Conservation (phyloP, 2,329 filamentous ascomycete species). For the Cordyceps pruinosa region DNA sequence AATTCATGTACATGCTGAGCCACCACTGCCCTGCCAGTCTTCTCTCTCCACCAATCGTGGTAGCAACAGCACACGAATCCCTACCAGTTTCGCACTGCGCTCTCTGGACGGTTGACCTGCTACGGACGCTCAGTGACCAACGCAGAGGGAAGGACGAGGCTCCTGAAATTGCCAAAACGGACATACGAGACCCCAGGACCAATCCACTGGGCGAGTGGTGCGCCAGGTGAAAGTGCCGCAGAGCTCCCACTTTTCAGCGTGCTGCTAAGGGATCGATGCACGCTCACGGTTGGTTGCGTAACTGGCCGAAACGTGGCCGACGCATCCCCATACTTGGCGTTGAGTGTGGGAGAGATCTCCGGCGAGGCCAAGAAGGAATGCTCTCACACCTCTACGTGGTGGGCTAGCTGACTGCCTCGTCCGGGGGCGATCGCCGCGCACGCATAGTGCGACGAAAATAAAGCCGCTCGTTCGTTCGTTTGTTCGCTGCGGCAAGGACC, state of each 20-base stretch:
- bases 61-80: not conserved
- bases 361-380: not conserved
- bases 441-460: not conserved
- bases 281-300: not conserved
- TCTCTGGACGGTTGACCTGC: not conserved
- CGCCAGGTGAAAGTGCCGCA: too few relatives aligned
- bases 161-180: constrained; percentile 1
- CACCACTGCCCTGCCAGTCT: not conserved
- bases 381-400: not conserved
- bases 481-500: not conserved
- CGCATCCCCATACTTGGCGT: not conserved
- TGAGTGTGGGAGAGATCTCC: not conserved
- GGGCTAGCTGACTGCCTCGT: not conserved
- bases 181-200: not conserved
- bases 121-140: not conserved
- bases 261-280: constrained; percentile 1
- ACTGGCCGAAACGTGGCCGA: constrained; percentile 12
- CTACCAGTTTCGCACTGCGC: not conserved
- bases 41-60: not conserved
- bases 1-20: too few relatives aligned
- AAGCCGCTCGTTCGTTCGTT: not conserved
- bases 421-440: not conserved
- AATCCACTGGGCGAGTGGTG: too few relatives aligned
- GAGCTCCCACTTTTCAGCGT: not conserved
- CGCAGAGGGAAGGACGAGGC: not conserved